phyloP scores from a whole-genome alignment of 2,329 filamentous ascomycete species.

The Pseudogymnoascus sp. region DNA sequence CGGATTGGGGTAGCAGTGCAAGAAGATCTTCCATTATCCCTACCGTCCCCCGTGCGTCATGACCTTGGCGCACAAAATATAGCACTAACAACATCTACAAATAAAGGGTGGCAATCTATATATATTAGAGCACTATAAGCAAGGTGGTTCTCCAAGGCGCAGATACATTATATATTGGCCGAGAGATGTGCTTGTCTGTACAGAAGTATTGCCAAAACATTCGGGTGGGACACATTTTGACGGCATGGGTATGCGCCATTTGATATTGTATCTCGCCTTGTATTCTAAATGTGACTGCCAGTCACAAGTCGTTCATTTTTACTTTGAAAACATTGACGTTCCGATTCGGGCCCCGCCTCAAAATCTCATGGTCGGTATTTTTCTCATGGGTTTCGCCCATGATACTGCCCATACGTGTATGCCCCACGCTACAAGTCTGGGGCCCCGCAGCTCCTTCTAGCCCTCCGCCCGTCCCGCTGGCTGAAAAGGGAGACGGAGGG shows the following conservation, averaged over 20 bases:
- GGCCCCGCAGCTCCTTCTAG: not conserved
- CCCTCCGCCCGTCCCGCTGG: not conserved
- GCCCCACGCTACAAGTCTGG: not conserved
- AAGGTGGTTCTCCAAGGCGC: not conserved
- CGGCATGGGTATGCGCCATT: not conserved
- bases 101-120: not conserved
- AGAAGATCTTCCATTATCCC: not conserved
- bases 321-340: not conserved
- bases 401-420: not conserved
- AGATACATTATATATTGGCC: not conserved
- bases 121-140: not conserved
- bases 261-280: not conserved
- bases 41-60: not conserved
- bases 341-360: not conserved
- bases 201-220: not conserved
- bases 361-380: not conserved
- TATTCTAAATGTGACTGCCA: not conserved
- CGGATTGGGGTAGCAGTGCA: not conserved
- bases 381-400: not conserved
- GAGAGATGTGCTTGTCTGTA: not conserved
- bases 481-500: not conserved
- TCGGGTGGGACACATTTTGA: not conserved
- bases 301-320: not conserved
- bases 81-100: not conserved
- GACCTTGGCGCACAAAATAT: not conserved